Evolutionary conservation across 371 early-diverging fungal genomes (phyloP).

Genomic region (Mucor saturninus): DNA sequence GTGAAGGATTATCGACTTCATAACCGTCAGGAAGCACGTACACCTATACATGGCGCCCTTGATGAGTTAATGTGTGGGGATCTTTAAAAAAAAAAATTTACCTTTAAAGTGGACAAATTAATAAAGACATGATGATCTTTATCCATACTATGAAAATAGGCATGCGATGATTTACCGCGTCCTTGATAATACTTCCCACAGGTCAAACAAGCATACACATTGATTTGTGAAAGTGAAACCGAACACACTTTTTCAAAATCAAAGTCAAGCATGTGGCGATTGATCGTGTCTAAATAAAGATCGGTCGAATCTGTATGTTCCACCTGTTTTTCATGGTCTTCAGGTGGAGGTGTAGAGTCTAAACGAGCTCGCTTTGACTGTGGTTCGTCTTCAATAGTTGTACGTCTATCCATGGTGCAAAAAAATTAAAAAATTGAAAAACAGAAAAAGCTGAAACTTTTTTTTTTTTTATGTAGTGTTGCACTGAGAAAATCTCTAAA

Average conservation of each 20-base stretch:
- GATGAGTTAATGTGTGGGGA: not conserved
- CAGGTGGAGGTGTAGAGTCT: slow-evolving; percentile 9
- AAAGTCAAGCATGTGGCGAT: slow-evolving; percentile 94
- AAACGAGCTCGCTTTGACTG: slow-evolving; percentile 40
- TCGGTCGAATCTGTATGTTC: slow-evolving; percentile 33
- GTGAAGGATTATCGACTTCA: slow-evolving; percentile 85
- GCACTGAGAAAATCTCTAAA: too few species aligned
- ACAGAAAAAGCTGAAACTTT: not conserved
- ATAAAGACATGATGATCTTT: slow-evolving; percentile 97
- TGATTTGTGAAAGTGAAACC: slow-evolving; percentile 89
- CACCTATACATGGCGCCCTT: slow-evolving; percentile 44
- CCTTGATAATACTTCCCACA: slow-evolving; percentile 98
- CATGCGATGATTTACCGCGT: slow-evolving; percentile 89
- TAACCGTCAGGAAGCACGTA: slow-evolving; percentile 95
- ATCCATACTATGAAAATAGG: slow-evolving; percentile 94
- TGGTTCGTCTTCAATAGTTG: slow-evolving; percentile 31
- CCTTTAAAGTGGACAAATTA: slow-evolving; percentile 87
- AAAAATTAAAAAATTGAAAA: not conserved
- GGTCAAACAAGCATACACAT: slow-evolving; percentile 96
- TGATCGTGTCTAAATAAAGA: slow-evolving; percentile 70
- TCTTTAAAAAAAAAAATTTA: slow-evolving; percentile 23
- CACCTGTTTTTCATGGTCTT: not conserved
- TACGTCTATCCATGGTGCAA: slow-evolving; percentile 1
- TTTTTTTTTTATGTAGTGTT: too few species aligned
- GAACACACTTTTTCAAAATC: slow-evolving; percentile 98